Conservation (phyloP, 192 early-diverging fungal genomes). For the Umbelopsis sp. region DNA sequence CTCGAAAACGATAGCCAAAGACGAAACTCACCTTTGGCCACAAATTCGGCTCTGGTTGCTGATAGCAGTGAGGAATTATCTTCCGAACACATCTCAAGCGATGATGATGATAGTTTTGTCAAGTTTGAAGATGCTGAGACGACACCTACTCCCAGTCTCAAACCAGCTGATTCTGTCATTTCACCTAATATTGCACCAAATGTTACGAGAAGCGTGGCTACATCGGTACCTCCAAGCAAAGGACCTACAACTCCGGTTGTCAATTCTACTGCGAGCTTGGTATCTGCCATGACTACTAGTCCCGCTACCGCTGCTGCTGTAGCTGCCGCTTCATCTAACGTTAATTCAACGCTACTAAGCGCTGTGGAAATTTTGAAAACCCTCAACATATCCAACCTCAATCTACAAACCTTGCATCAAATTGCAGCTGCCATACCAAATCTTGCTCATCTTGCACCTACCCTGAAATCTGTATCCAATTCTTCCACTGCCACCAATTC, state of each 20-base stretch:
- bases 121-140: slow-evolving; percentile 37
- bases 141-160: neutral
- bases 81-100: slow-evolving; percentile 12
- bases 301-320: slow-evolving; percentile 13
- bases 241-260: neutral
- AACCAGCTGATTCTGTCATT: neutral
- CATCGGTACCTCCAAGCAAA: slow-evolving; percentile 2
- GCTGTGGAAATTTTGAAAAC: slow-evolving; percentile 29
- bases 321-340: slow-evolving; percentile 4
- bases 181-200: slow-evolving; percentile 7
- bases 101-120: slow-evolving; percentile 29
- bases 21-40: neutral
- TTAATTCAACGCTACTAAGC: slow-evolving; percentile 9
- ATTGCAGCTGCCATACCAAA: slow-evolving; percentile 22
- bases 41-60: neutral
- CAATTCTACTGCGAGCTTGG: slow-evolving; percentile 1
- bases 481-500: slow-evolving; percentile 16
- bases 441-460: slow-evolving; percentile 25
- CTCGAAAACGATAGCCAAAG: neutral
- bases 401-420: slow-evolving; percentile 32
- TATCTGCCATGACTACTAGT: slow-evolving; percentile 12
- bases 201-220: slow-evolving; percentile 2
- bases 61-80: slow-evolving; percentile 21
- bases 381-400: slow-evolving; percentile 33
- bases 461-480: slow-evolving; percentile 24